Base-by-base conservation (phyloP, 2,329 filamentous ascomycete genomes). In the Xylaria sp. region DNA sequence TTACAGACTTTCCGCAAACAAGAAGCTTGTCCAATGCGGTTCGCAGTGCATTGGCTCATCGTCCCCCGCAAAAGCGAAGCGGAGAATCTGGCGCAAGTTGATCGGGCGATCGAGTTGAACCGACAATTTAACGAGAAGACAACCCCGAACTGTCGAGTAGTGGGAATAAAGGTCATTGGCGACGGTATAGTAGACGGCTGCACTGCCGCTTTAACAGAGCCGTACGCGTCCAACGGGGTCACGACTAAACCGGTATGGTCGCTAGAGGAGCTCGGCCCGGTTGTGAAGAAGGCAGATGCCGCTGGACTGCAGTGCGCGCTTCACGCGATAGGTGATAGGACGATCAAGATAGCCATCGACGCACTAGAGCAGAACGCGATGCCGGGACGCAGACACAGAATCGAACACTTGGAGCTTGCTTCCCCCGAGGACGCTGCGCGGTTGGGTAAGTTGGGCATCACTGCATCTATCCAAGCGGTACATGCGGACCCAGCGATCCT, bases 161-260 rank as follows among this genome's bases (percentile, higher is more conserved):
- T 88, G 0, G 89, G 89, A 4, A 85, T 91, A 77, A 91, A 91
- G 75, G 78, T 91, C 25, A 89, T 91, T 48, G 87, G 86, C 73
- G 89, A 91, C 68, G 89, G 89, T 12, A 87, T 90, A 44, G 83
- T 91, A 46, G 89, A 91, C 71, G 87, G 87, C 0, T 91, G 89
- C 77, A 91, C 89, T 1, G 89, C 89, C 0, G 87, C 86, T 0
- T 78, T 91, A 1, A 81, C 82, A 0, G 84, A 90, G 74, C 89
- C 89, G 0, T 91, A 91, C 74, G 81, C 84, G 7, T 77, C 80
- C 3, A 85, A 84, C 70, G 83, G 81, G 0, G 76, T 80, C 6
- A 79, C 82, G 12, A 79, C 84, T 25, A 84, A 86, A 1, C 82
- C 88, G 0, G 82, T 90, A 59, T 91, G 89, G 89, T 80, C 82